phyloP scores from a whole-genome alignment of 495 filamentous ascomycete genomes.

The Daldinia grandis region DNA sequence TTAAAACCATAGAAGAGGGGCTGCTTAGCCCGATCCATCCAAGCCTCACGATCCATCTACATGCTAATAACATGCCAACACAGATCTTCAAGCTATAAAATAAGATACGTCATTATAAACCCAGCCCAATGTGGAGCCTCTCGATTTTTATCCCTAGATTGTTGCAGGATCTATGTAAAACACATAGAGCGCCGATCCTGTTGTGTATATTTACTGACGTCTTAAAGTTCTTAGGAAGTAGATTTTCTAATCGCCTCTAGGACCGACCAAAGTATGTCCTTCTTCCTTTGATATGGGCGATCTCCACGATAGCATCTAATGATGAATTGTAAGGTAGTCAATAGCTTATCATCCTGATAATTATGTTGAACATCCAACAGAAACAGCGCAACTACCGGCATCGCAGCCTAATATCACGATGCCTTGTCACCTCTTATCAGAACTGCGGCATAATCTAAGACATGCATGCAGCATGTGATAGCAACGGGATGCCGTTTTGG shows the following conservation, averaged over 20 bases:
- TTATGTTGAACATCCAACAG: background rate
- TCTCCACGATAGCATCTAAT: background rate
- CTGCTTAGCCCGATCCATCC: background rate
- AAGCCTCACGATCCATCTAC: background rate
- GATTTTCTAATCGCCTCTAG: background rate
- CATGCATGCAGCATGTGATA: conserved; percentile 39
- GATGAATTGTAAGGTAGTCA: background rate
- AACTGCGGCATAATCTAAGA: conserved; percentile 27
- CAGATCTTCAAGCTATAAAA: background rate
- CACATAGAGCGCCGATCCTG: background rate
- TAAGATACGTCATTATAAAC: background rate
- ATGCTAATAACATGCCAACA: background rate
- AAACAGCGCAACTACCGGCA: conserved; percentile 2
- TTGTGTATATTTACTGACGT: background rate
- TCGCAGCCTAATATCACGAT: conserved; percentile 21
- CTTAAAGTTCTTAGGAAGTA: too few species aligned
- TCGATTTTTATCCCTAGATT: background rate
- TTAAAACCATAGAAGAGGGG: background rate
- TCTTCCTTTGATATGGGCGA: background rate
- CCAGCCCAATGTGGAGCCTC: background rate
- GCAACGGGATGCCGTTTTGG: conserved; percentile 14
- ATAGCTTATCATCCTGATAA: background rate
- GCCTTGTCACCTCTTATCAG: conserved; percentile 10
- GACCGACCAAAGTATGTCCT: background rate
- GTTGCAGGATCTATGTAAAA: background rate